Percentiles rank a stretch among this genome's conserved stretches.
Evolutionary conservation across 352 stramenopile species (phyloP).

Genomic region (Phytophthora agathidicida): DNA sequence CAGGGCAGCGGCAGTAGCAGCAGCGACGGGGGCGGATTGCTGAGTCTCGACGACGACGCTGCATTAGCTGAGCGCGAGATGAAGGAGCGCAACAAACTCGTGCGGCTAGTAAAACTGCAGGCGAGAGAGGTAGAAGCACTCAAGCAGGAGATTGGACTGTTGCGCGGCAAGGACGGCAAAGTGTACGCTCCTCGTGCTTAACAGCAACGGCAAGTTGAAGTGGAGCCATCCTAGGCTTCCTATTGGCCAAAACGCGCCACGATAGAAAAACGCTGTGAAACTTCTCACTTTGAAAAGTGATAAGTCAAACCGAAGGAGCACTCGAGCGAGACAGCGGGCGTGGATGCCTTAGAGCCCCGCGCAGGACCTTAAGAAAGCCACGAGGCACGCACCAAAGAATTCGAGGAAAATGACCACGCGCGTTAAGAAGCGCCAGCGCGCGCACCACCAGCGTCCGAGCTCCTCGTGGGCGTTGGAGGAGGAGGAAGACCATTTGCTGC

Average conservation of each 20-base stretch:
- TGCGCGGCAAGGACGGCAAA: conserved; percentile 86
- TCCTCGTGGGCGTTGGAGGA: conserved; percentile 16
- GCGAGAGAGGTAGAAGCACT: conserved; percentile 91
- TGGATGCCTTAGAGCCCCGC: conserved; percentile 8
- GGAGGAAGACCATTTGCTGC: conserved; percentile 23
- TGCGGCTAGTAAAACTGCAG: conserved; percentile 92
- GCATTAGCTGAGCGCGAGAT: conserved; percentile 71
- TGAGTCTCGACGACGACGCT: conserved; percentile 47
- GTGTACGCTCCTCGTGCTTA: conserved; percentile 59
- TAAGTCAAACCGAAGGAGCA: conserved; percentile 18
- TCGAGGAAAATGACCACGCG: conserved; percentile 18
- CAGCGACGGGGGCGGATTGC: conserved; percentile 44
- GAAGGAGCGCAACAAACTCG: conserved; percentile 89
- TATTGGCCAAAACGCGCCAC: conserved; percentile 19
- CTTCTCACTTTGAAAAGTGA: conserved; percentile 29
- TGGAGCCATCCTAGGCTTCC: conserved; percentile 17
- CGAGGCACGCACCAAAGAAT: conserved; percentile 8
- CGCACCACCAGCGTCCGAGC: conserved; percentile 9
- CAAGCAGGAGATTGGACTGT: conserved; percentile 88
- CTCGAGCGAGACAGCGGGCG: neutral
- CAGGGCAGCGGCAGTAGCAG: conserved; percentile 33
- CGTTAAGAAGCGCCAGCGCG: conserved; percentile 22
- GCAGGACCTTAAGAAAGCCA: conserved; percentile 8
- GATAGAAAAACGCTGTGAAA: conserved; percentile 11
- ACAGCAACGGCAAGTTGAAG: conserved; percentile 60